Evolutionary conservation across 2,329 filamentous ascomycete genomes (phyloP), one percentile per base, ranked within the genome.

Genomic region (Ceratocystis ficicola): DNA sequence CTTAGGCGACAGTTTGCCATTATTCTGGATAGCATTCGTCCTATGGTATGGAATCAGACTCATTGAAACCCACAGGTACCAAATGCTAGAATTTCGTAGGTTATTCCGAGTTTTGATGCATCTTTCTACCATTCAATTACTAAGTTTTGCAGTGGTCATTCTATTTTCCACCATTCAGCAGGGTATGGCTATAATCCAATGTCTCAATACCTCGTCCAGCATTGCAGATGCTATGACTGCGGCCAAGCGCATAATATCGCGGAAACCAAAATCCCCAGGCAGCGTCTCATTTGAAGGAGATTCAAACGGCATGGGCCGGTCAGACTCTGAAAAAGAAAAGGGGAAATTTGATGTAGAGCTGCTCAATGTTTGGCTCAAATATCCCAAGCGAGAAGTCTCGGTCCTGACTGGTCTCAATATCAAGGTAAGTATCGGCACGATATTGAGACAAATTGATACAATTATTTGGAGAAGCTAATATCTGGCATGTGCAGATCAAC

Each of bases 161-260:
- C 68, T 68, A 22, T 67, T 68, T 10, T 65, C 65, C 6, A 64
- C 64, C 17, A 63, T 69, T 25, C 68, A 69, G 32, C 67, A 68
- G 41, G 68, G 66, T 1, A 66, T 69, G 12, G 60, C 64, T 12
- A 65, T 62, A 1, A 87, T 86, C 0, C 81, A 86, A 68, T 83
- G 85, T 66, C 83, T 90, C 68, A 83, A 82, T 52, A 87, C 88
- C 69, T 83, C 83, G 0, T 83, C 85, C 5, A 88, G 86, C 68
- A 80, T 81, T 0, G 83, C 83, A 1, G 82, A 85, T 72, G 82
- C 81, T 3, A 77, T 80, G 0, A 81, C 79, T 0, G 83, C 83
- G 0, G 79, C 83, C 4, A 86, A 85, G 71, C 78, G 83, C 17
- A 86, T 86, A 5, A 60, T 68, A 22, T 44, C 61, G 8, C 66